Base-by-base conservation (phyloP, 106 monocot genomes). In the Dendrobium chrysotoxum region DNA sequence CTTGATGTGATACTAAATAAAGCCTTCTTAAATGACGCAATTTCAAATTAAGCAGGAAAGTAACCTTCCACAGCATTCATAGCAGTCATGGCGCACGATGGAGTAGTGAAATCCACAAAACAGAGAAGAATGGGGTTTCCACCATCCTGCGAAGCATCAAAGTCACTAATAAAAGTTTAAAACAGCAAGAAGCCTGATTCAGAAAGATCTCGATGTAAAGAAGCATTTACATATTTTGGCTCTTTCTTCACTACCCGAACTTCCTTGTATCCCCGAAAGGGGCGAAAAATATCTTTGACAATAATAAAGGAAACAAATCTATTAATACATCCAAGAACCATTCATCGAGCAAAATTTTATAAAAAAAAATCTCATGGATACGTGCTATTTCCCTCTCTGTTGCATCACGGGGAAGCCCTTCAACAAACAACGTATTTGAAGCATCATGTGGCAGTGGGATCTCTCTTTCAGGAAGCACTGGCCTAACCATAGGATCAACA, bases 171-270 rank as follows among this genome's bases (percentile, higher is more conserved):
- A 23, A 7, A 81, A 74, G 70, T 44, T 2, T 40, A 77, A 45
- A 30, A 17, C 15, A 80, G 13, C 28, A 50, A 15, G 7, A 75
- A 2, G 61, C 5, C 23, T 44, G 16, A 25, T 16, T 40, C 45
- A 42, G 18, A 7, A 46, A 13, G 31, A 68, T 12, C 1, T 70
- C 46, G 23, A 20, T 40, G 41, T 74, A n/a, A 4, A 80, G n/a
- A 28, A 79, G 74, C 88, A 81, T 35, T 35, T 67, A 91, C 90
- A 82, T 86, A 81, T 84, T 82, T 77, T 58, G 88, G 81, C 53
- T 88, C 88, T 81, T 91, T 91, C 79, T 44, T 91, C 47, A 91
- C 90, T 71, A 91, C 86, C 68, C 90, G 83, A 61, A 88, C 83
- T 78, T 91, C 90, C 38, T 79, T 83, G 53, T 85, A 91, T 41